Evolutionary conservation across 1,284 basidiomycete genomes (phyloP).

Genomic region (Malassezia furfur): DNA sequence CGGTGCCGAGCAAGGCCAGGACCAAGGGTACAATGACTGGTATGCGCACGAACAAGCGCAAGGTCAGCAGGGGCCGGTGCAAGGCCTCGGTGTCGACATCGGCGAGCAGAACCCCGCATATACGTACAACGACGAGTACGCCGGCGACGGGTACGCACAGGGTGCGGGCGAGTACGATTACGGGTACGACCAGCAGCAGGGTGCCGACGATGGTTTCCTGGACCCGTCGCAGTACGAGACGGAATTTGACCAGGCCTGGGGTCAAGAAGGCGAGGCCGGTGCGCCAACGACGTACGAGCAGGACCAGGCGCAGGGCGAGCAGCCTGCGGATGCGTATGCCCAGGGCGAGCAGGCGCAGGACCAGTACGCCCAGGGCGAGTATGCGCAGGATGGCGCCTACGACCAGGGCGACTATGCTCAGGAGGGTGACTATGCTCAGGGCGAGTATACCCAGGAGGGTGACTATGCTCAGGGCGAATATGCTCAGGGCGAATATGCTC

Average conservation of each 20-base stretch:
- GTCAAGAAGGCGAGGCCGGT: not conserved
- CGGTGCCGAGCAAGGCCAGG: constrained; percentile 4
- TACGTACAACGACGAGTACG: not conserved
- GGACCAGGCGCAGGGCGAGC: not conserved
- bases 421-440: not conserved
- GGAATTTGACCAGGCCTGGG: constrained; percentile 7
- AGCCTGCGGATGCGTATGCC: not conserved
- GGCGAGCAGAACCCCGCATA: not conserved
- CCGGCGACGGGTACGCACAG: not conserved
- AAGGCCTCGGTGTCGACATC: not conserved
- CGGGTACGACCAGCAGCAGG: not conserved
- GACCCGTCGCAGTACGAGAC: constrained; percentile 18
- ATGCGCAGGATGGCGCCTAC: constrained; percentile 2
- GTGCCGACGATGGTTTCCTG: constrained; percentile 6
- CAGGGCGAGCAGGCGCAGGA: not conserved
- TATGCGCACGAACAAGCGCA: constrained; percentile 6
- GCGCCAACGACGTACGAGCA: not conserved
- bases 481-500: not conserved
- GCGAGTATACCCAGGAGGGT: not conserved
- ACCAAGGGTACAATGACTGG: constrained; percentile 8
- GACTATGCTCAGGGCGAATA: not conserved
- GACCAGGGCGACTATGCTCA: not conserved
- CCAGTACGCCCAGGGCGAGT: not conserved
- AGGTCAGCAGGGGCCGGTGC: not conserved
- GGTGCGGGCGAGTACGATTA: not conserved